Conservation (phyloP, 2,329 filamentous ascomycete species). For the Penicillium sp. region DNA sequence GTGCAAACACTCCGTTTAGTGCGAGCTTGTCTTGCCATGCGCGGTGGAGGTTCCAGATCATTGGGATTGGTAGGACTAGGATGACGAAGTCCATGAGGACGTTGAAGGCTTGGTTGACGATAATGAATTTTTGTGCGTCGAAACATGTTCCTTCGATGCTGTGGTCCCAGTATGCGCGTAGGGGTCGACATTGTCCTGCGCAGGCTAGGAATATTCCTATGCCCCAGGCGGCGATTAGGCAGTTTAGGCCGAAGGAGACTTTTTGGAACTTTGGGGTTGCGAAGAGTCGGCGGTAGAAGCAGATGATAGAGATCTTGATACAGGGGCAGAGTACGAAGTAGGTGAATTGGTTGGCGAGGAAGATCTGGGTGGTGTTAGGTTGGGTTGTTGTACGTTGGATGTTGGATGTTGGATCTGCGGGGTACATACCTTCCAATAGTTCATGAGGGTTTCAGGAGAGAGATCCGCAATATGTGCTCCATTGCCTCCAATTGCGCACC, state of each 20-base stretch:
- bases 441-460: constrained; percentile 22
- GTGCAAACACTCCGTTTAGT: constrained; percentile 32
- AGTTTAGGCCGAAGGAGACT: constrained; percentile 27
- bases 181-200: constrained; percentile 32
- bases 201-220: constrained; percentile 32
- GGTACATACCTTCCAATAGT: constrained; percentile 31
- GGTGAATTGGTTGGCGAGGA: constrained; percentile 36
- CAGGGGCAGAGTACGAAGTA: constrained; percentile 34
- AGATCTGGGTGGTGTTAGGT: constrained; percentile 25
- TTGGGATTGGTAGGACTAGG: constrained; percentile 31
- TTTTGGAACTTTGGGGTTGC: constrained; percentile 29
- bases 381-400: neutral
- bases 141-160: constrained; percentile 28
- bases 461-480: constrained; percentile 25
- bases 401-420: neutral
- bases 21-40: constrained; percentile 38
- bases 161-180: constrained; percentile 32
- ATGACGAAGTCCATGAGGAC: constrained; percentile 35
- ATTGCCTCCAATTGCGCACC: constrained; percentile 35
- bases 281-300: constrained; percentile 37
- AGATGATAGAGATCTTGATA: constrained; percentile 36
- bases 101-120: constrained; percentile 36
- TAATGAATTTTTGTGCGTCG: constrained; percentile 29
- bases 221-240: constrained; percentile 30
- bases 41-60: constrained; percentile 36